Conservation (phyloP, 352 stramenopile genomes). For the Pythium aristosporum region DNA sequence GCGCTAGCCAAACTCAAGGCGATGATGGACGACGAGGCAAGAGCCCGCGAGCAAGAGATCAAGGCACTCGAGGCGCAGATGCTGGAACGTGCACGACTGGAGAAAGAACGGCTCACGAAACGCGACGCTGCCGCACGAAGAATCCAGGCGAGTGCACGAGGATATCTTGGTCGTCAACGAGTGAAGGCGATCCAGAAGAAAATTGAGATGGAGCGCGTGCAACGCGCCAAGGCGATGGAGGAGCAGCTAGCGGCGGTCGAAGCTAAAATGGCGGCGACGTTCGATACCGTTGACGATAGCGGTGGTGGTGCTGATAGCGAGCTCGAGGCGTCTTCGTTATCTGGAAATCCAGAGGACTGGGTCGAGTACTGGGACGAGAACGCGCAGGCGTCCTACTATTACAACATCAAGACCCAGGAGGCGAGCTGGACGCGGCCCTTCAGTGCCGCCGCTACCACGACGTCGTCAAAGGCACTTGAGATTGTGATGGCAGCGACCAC, state of each 20-base stretch:
- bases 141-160: slow-evolving; percentile 57
- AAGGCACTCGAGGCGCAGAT: slow-evolving; percentile 72
- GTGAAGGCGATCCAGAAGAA: slow-evolving; percentile 57
- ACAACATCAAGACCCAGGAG: slow-evolving; percentile 87
- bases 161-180: slow-evolving; percentile 54
- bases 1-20: slow-evolving; percentile 59
- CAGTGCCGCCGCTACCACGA: slow-evolving; percentile 33
- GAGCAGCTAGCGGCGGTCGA: slow-evolving; percentile 58
- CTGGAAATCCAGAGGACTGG: slow-evolving; percentile 61
- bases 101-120: slow-evolving; percentile 58
- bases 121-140: slow-evolving; percentile 49
- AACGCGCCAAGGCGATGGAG: slow-evolving; percentile 54
- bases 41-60: slow-evolving; percentile 64
- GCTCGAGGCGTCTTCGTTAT: neutral
- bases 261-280: slow-evolving; percentile 49
- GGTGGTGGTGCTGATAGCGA: slow-evolving; percentile 7
- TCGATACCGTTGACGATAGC: slow-evolving; percentile 22
- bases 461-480: slow-evolving; percentile 29
- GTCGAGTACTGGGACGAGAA: slow-evolving; percentile 91
- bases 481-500: slow-evolving; percentile 33
- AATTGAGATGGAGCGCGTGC: slow-evolving; percentile 64
- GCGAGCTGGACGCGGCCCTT: slow-evolving; percentile 79
- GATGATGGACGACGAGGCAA: slow-evolving; percentile 72
- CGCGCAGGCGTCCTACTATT: slow-evolving; percentile 87
- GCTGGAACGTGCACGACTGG: slow-evolving; percentile 61